phyloP scores from a whole-genome alignment of 2,329 filamentous ascomycete species.

The Bretziella fagacearum region DNA sequence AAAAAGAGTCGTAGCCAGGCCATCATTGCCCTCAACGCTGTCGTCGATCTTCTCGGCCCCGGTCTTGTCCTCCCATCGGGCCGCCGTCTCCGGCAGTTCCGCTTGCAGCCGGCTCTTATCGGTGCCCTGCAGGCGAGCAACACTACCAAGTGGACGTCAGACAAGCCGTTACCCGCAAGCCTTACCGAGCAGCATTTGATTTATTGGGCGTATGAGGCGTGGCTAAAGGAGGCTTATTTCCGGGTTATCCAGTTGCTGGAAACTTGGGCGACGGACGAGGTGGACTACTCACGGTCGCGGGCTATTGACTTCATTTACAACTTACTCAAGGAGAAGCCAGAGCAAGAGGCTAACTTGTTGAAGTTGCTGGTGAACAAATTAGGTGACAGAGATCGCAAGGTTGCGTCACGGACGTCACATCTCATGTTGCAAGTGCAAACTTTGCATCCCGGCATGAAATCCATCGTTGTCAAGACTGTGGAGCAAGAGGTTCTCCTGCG shows the following conservation, averaged over 20 bases:
- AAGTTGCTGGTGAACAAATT: slow-evolving; percentile 90
- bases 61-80: slow-evolving; percentile 71
- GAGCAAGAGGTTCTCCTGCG: slow-evolving; percentile 79
- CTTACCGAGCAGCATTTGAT: slow-evolving; percentile 65
- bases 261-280: slow-evolving; percentile 84
- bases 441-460: slow-evolving; percentile 85
- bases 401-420: slow-evolving; percentile 84
- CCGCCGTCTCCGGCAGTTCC: slow-evolving; percentile 65
- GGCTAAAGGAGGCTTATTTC: slow-evolving; percentile 88
- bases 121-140: slow-evolving; percentile 48
- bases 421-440: slow-evolving; percentile 81
- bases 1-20: slow-evolving; percentile 91
- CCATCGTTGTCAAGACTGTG: slow-evolving; percentile 65
- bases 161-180: slow-evolving; percentile 55
- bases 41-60: slow-evolving; percentile 87
- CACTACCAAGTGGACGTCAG: slow-evolving; percentile 43
- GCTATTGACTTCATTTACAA: slow-evolving; percentile 86
- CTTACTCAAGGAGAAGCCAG: slow-evolving; percentile 83
- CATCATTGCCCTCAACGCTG: slow-evolving; percentile 74
- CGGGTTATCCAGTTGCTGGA: slow-evolving; percentile 84
- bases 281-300: slow-evolving; percentile 77
- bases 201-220: slow-evolving; percentile 84
- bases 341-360: slow-evolving; percentile 88
- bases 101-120: slow-evolving; percentile 59
- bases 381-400: slow-evolving; percentile 87